phyloP scores from a whole-genome alignment of 2,329 filamentous ascomycete species.

The Aureobasidium sp. region DNA sequence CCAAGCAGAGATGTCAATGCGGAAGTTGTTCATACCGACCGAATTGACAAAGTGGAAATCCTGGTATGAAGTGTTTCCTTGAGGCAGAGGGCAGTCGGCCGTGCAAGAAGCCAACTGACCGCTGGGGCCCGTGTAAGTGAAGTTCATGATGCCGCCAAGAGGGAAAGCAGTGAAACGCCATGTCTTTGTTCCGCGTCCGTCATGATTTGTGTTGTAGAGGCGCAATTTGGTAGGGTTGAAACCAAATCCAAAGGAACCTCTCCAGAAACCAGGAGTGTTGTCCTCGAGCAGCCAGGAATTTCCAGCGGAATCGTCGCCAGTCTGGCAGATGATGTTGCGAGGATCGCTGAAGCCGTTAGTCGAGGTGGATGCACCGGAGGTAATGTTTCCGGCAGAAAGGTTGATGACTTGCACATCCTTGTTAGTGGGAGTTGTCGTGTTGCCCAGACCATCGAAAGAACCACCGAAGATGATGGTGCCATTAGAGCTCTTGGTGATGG shows the following conservation, averaged over 20 bases:
- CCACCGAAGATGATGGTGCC: constrained; percentile 90
- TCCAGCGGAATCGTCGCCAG: constrained; percentile 60
- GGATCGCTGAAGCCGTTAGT: constrained; percentile 65
- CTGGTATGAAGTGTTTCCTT: constrained; percentile 62
- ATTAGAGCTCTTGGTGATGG: constrained; percentile 72
- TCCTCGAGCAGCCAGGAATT: constrained; percentile 78
- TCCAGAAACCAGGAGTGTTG: constrained; percentile 70
- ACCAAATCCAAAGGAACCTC: constrained; percentile 71
- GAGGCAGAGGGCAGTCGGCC: constrained; percentile 73
- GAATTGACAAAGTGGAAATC: constrained; percentile 87
- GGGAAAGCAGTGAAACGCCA: constrained; percentile 83
- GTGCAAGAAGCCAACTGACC: constrained; percentile 68
- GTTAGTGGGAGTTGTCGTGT: constrained; percentile 60
- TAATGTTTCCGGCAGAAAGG: constrained; percentile 68
- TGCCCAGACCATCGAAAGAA: constrained; percentile 79
- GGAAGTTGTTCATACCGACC: constrained; percentile 82
- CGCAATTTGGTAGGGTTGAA: constrained; percentile 83
- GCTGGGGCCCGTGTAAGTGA: constrained; percentile 76
- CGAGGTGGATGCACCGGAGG: constrained; percentile 55
- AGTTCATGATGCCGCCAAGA: constrained; percentile 88
- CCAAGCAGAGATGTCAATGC: constrained; percentile 77
- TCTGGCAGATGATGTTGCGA: constrained; percentile 74
- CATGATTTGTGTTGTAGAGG: constrained; percentile 77
- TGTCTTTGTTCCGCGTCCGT: constrained; percentile 75
- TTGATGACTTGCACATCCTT: constrained; percentile 77